Percentiles rank a stretch among this genome's conserved stretches.
phyloP scores from a whole-genome alignment of 1,139 yeast genomes.

The Hyphopichia pseudoburtonii region DNA sequence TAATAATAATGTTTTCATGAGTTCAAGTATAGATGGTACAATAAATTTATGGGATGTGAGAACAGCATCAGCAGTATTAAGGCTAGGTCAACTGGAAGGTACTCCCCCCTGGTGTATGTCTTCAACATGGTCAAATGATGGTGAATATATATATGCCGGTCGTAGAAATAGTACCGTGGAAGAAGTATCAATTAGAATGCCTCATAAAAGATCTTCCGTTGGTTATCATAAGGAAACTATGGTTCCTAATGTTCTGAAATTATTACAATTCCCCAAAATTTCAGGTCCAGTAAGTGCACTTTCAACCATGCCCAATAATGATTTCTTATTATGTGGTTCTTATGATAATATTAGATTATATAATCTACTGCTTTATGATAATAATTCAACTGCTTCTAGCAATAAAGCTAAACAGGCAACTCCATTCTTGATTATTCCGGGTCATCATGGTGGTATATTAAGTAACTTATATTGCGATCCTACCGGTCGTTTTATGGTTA shows the following conservation, averaged over 20 bases:
- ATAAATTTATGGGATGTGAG: slow-evolving; percentile 84
- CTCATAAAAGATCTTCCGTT: slow-evolving; percentile 29
- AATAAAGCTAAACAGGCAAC: slow-evolving; percentile 43
- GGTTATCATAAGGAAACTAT: slow-evolving; percentile 20
- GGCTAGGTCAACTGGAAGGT: slow-evolving; percentile 58
- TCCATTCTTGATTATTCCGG: slow-evolving; percentile 63
- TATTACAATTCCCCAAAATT: slow-evolving; percentile 75
- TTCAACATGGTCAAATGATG: slow-evolving; percentile 88
- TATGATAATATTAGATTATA: slow-evolving; percentile 86
- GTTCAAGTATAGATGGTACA: slow-evolving; percentile 84
- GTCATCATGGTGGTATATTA: slow-evolving; percentile 59
- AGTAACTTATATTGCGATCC: slow-evolving; percentile 74
- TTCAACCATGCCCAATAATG: slow-evolving; percentile 75
- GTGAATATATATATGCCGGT: slow-evolving; percentile 78
- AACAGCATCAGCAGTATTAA: slow-evolving; percentile 42
- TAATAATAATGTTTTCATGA: slow-evolving; percentile 65
- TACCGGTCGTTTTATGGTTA: slow-evolving; percentile 80
- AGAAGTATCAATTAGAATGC: slow-evolving; percentile 73
- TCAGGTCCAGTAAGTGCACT: slow-evolving; percentile 91
- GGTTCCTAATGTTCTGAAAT: slow-evolving; percentile 53
- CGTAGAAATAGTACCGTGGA: slow-evolving; percentile 88
- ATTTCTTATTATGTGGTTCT: slow-evolving; percentile 83
- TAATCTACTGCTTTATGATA: slow-evolving; percentile 59
- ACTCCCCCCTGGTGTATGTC: slow-evolving; percentile 96
- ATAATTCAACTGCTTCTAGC: slow-evolving; percentile 12